Base-by-base conservation (phyloP, 768 basidiomycete genomes). In the Naganishia vaughanmartiniae region DNA sequence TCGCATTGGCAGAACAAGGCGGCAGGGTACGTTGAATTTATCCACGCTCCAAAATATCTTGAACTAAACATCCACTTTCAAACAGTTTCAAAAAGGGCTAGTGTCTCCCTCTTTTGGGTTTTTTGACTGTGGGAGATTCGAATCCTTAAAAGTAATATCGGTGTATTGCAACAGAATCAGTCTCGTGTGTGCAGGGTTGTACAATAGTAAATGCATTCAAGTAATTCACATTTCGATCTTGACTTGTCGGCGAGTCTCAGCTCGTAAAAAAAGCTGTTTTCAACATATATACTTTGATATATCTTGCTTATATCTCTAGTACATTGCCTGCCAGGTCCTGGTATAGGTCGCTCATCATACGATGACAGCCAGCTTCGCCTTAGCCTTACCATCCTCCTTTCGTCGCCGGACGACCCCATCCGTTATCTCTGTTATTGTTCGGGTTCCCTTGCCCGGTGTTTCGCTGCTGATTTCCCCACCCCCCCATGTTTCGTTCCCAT, bases 1-100 rank as follows among this genome's bases (percentile, higher is more conserved):
- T 66, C 65, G 51, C 65, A 66, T 66, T 66, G 53, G 48, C 65
- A 66, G 54, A 51, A 54, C 46, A 51, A 66, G 42, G 65, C 65
- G 19, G 34, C 33, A 36, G 65, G 65, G 65, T 66, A 54, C 4
- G 65, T 53, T 17, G 10, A 26, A 21, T 42, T 28, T 30, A 21
- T 31, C 14, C 26, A 39, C 26, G 3, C 63, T 36, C 19, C 30
- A 1, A n/a, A 19, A 46, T n/a, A 4, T 54, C 4, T 15, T 15
- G 15, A 36, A 14, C 58, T 26, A 36, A 31, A 51, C 48, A n/a
- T 39, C 48, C n/a, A 10, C 39, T 17, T n/a, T 39, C 31, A 17
- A 7, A 33, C 46, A 66, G 65, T 26, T 66, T 66, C 65, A 66
- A 66, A 54, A 66, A 66, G 31, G 65, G 65, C 46, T 66, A 66